Percentiles rank a stretch among this genome's conserved stretches.
Evolutionary conservation across 1,139 yeast species (phyloP).

Genomic region (Hansenula lynferdii): DNA sequence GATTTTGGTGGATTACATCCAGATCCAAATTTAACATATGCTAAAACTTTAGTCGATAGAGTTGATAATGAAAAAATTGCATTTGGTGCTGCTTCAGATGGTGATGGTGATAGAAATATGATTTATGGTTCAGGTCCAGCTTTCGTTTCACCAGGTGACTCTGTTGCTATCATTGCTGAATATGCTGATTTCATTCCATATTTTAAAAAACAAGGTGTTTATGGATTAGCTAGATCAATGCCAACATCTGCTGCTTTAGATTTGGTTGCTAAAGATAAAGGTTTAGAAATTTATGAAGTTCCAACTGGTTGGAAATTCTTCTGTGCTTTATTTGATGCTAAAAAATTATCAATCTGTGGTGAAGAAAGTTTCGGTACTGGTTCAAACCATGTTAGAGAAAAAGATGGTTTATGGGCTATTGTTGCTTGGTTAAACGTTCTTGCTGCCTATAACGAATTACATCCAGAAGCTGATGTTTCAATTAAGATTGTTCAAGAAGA

Average conservation of each 20-base stretch:
- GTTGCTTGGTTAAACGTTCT: constrained; percentile 95
- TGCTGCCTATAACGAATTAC: constrained; percentile 63
- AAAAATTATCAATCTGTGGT: constrained; percentile 93
- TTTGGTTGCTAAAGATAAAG: constrained; percentile 77
- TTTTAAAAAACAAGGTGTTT: constrained; percentile 78
- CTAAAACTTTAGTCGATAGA: constrained; percentile 75
- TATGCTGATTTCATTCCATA: constrained; percentile 85
- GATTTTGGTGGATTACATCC: constrained; percentile 99
- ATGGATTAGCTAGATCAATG: constrained; percentile 97
- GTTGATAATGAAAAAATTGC: constrained; percentile 80
- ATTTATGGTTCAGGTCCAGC: constrained; percentile 87
- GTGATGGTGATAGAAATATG: constrained; percentile 99
- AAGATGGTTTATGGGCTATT: constrained; percentile 98
- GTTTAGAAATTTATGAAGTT: constrained; percentile 80
- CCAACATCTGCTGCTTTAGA: constrained; percentile 96
- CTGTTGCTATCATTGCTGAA: constrained; percentile 96
- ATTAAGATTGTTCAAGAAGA: constrained; percentile 76
- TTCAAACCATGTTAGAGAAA: constrained; percentile 94
- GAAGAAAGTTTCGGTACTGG: constrained; percentile 99
- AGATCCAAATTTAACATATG: constrained; percentile 96
- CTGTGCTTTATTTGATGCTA: constrained; percentile 90
- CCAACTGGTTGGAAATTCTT: constrained; percentile 99
- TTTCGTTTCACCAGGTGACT: constrained; percentile 97
- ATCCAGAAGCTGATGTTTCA: constrained; percentile 56
- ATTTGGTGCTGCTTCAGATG: constrained; percentile 98